Evolutionary conservation across 495 filamentous ascomycete species (phyloP).

Genomic region (Neurospora discreta): DNA sequence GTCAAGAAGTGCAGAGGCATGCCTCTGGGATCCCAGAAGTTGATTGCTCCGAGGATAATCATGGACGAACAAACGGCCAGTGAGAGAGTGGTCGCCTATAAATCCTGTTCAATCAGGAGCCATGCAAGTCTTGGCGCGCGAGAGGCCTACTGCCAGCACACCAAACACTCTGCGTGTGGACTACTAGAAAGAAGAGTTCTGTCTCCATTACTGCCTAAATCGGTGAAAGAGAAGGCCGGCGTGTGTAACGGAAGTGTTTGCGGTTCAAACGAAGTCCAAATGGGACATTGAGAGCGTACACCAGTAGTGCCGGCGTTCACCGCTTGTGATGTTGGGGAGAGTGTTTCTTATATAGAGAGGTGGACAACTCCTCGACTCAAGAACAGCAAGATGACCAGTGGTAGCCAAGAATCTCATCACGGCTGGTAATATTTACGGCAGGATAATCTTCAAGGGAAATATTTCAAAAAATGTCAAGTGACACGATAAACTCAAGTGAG

Average conservation of each 20-base stretch:
- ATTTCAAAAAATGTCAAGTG: neutral
- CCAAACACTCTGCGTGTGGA: neutral
- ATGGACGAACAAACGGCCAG: neutral
- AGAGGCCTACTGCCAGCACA: neutral
- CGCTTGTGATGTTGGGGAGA: neutral
- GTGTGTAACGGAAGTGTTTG: neutral
- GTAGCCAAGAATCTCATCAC: neutral
- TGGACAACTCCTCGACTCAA: neutral
- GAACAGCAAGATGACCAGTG: neutral
- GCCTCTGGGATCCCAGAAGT: neutral
- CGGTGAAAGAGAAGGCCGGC: neutral
- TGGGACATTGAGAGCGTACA: neutral
- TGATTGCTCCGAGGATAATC: neutral
- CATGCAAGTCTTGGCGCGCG: neutral
- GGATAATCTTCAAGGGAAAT: too few species aligned
- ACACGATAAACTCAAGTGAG: neutral
- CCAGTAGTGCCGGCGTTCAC: neutral
- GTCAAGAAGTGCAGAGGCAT: neutral
- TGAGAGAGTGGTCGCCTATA: neutral
- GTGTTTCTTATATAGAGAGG: neutral
- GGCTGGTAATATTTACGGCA: too few species aligned
- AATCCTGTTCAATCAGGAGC: neutral
- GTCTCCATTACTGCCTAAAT: neutral
- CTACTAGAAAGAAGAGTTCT: neutral
- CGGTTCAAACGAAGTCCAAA: neutral